Evolutionary conservation across 2,329 filamentous ascomycete genomes (phyloP).

Genomic region (Pseudogymnoascus sp.): DNA sequence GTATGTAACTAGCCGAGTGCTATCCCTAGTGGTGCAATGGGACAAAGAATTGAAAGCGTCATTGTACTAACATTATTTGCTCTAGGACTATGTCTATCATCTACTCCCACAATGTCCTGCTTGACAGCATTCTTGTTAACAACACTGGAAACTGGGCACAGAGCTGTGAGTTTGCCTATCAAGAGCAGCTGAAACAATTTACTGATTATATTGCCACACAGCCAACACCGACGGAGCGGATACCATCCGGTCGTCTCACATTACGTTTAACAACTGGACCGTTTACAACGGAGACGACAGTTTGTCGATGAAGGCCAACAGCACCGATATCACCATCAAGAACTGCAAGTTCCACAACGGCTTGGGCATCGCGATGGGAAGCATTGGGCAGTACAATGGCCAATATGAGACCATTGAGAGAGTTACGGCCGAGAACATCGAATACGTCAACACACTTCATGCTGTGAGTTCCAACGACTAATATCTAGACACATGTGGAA

Average conservation of each 20-base stretch:
- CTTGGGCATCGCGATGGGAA: conserved; percentile 49
- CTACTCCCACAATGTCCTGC: conserved; percentile 38
- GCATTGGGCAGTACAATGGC: conserved; percentile 48
- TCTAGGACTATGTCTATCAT: conserved; percentile 45
- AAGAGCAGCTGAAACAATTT: not conserved
- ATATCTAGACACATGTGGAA: not conserved
- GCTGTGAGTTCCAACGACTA: conserved; percentile 25
- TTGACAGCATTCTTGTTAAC: conserved; percentile 48
- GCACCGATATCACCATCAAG: conserved; percentile 45
- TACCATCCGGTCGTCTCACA: conserved; percentile 46
- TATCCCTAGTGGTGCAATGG: not conserved
- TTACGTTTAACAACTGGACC: conserved; percentile 44
- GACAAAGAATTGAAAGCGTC: not conserved
- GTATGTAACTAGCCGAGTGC: conserved; percentile 22
- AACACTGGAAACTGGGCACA: conserved; percentile 30
- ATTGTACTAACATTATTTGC: not conserved
- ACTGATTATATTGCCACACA: conserved; percentile 9
- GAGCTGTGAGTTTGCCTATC: not conserved
- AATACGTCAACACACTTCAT: conserved; percentile 39
- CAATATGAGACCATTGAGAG: conserved; percentile 44
- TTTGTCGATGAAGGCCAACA: conserved; percentile 50
- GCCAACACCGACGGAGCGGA: conserved; percentile 40
- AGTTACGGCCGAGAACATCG: conserved; percentile 42
- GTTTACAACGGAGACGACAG: conserved; percentile 48
- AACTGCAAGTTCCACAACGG: conserved; percentile 45